Base-by-base conservation (phyloP, 805 yeast species). In the Blastobotrys muscicola region DNA sequence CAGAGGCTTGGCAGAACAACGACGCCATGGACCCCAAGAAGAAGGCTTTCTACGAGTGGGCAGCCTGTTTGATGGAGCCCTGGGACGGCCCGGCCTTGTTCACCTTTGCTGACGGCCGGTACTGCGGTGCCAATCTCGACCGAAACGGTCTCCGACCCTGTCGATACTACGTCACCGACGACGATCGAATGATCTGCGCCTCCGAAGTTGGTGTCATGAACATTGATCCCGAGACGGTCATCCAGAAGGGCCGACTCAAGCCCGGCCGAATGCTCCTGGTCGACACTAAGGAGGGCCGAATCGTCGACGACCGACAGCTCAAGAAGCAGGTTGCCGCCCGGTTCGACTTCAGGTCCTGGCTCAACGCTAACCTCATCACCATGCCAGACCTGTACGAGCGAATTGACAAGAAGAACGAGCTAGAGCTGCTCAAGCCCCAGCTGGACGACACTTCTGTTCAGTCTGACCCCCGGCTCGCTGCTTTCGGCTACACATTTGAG, bases 81-180 rank as follows among this genome's bases (percentile, higher is more conserved):
- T 90, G 98, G 98, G 98, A 90, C 68, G 98, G 98, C 52, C 98
- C 98, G 13, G 97, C 97, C 31, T 70, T 92, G 53, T 85, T 90
- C 70, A 87, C 95, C 29, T 92, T 90, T 65, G 90, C 97, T 32
- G 97, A 90, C 65, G 97, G 95, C 54, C 76, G 97, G 56, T 90
- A 85, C 74, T 86, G 96, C 68, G 98, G 98, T 71, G 98, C 98
- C 40, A 89, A 89, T 64, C 75, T 92, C 53, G 98, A 90, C 68
- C 79, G 98, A 69, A 90, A 92, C 62, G 98, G 98, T 50, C 75
- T 90, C 59, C 82, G 98, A 69, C 98, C 98, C 32, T 92, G 98
- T 71, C 85, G 98, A 62, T 90, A 85, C 72, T 92, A 92, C 65
- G 80, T 92, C 54, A 89, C 97, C 38, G 82, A 80, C 57, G 97